phyloP scores from a whole-genome alignment of 768 basidiomycete species.

The Kwoniella pini region DNA sequence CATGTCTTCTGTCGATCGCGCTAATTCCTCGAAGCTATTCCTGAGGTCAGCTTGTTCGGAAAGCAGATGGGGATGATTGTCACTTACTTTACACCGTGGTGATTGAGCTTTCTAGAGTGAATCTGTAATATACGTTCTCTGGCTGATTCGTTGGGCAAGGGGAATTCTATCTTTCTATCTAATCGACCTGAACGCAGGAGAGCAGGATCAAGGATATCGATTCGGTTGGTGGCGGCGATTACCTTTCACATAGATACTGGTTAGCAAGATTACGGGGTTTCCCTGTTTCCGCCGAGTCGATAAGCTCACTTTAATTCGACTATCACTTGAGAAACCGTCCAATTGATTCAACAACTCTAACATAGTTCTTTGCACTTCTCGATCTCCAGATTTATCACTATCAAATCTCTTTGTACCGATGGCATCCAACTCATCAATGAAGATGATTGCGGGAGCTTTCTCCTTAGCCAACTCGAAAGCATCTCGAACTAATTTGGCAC shows the following conservation, averaged over 20 bases:
- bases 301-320: constrained; percentile 81
- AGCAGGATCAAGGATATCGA: constrained; percentile 96
- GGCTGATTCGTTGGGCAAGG: constrained; percentile 93
- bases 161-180: constrained; percentile 98
- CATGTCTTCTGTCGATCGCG: constrained; percentile 96
- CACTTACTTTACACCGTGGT: constrained; percentile 73
- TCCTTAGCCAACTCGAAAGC: constrained; percentile 98
- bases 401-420: constrained; percentile 99
- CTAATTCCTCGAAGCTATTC: constrained; percentile 78
- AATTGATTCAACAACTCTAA: constrained; percentile 96
- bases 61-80: neutral
- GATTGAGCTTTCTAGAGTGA: constrained; percentile 94
- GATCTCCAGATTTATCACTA: constrained; percentile 96
- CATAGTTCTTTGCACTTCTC: constrained; percentile 99
- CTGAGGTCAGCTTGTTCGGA: neutral
- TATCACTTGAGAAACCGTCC: constrained; percentile 95
- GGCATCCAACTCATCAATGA: constrained; percentile 98
- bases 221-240: constrained; percentile 97
- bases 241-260: constrained; percentile 64
- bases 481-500: constrained; percentile 96
- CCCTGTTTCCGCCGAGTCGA: no score
- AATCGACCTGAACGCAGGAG: constrained; percentile 96
- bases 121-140: constrained; percentile 95
- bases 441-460: constrained; percentile 98
- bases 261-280: neutral